A percentile compares a stretch with the other conserved stretches of the same genome.
Conservation (phyloP, 2,329 filamentous ascomycete genomes). For the Claviceps cyperi region DNA sequence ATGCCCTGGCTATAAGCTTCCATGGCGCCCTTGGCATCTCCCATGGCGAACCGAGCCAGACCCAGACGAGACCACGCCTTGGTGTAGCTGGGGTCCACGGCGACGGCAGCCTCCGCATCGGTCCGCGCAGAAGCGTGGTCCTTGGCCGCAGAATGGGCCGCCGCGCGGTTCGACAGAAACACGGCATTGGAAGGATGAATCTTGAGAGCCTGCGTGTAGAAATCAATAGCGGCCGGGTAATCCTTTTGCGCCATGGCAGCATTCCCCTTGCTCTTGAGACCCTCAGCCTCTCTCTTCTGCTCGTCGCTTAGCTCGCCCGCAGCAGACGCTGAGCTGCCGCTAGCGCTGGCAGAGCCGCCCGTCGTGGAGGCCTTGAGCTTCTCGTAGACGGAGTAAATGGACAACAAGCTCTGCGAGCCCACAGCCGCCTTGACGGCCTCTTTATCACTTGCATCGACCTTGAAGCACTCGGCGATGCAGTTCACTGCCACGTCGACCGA, state of each 20-base stretch:
- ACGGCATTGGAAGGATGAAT: slow-evolving; percentile 79
- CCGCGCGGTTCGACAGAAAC: slow-evolving; percentile 94
- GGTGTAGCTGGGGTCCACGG: slow-evolving; percentile 81
- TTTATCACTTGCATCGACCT: slow-evolving; percentile 72
- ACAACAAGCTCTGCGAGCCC: slow-evolving; percentile 72
- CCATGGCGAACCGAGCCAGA: slow-evolving; percentile 79
- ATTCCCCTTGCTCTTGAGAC: slow-evolving; percentile 82
- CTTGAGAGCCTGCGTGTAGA: slow-evolving; percentile 76
- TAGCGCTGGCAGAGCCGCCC: slow-evolving; percentile 22
- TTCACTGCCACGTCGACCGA: slow-evolving; percentile 87
- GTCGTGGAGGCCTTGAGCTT: slow-evolving; percentile 56
- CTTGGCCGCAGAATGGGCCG: slow-evolving; percentile 72
- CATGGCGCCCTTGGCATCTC: slow-evolving; percentile 82
- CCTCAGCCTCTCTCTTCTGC: slow-evolving; percentile 69
- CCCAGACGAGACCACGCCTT: slow-evolving; percentile 95
- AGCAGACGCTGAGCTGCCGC: slow-evolving; percentile 12
- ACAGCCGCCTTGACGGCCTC: slow-evolving; percentile 61
- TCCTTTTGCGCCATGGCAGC: slow-evolving; percentile 91
- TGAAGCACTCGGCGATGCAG: slow-evolving; percentile 91
- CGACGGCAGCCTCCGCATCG: slow-evolving; percentile 83
- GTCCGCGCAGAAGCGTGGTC: slow-evolving; percentile 73
- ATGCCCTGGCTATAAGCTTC: slow-evolving; percentile 91
- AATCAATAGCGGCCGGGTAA: slow-evolving; percentile 65
- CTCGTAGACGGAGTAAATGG: slow-evolving; percentile 93
- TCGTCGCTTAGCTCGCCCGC: slow-evolving; percentile 29